phyloP scores from a whole-genome alignment of 2,329 filamentous ascomycete genomes.

The Fusarium protoensiforme region DNA sequence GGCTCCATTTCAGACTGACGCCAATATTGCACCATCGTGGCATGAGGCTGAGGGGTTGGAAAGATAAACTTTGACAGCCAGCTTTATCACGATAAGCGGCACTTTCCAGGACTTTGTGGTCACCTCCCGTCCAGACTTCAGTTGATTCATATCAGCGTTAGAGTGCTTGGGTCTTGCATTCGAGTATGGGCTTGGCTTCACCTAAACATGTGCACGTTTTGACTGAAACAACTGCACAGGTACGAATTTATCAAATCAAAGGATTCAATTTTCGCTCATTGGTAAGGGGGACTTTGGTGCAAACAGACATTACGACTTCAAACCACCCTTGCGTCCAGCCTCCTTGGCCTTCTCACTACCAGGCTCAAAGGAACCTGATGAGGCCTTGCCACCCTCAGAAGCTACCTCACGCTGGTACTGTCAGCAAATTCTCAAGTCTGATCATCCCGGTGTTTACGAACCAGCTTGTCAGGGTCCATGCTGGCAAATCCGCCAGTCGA shows the following conservation, averaged over 20 bases:
- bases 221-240: background rate
- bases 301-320: conserved; percentile 6
- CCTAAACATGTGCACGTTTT: accelerated
- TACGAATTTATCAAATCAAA: background rate
- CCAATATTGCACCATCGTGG: conserved; percentile 12
- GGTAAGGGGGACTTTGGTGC: no score
- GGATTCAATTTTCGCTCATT: background rate
- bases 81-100: background rate
- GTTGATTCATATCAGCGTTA: background rate
- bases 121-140: background rate
- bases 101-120: background rate
- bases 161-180: background rate
- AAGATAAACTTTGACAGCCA: background rate
- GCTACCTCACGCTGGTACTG: conserved; percentile 59
- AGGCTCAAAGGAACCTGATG: conserved; percentile 64
- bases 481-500: conserved; percentile 52
- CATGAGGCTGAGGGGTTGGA: background rate
- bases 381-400: conserved; percentile 64
- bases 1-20: conserved; percentile 2
- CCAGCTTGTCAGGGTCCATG: conserved; percentile 56
- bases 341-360: conserved; percentile 63
- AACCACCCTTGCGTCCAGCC: conserved; percentile 65
- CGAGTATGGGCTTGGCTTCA: background rate
- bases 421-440: background rate
- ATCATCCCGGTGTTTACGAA: conserved; percentile 46